Percentiles rank a stretch among this genome's conserved stretches.
These are phyloP conservation scores for Serendipita sp. DNA, from an alignment of 768 basidiomycete genomes.

Conservation along the genomic window DNA sequence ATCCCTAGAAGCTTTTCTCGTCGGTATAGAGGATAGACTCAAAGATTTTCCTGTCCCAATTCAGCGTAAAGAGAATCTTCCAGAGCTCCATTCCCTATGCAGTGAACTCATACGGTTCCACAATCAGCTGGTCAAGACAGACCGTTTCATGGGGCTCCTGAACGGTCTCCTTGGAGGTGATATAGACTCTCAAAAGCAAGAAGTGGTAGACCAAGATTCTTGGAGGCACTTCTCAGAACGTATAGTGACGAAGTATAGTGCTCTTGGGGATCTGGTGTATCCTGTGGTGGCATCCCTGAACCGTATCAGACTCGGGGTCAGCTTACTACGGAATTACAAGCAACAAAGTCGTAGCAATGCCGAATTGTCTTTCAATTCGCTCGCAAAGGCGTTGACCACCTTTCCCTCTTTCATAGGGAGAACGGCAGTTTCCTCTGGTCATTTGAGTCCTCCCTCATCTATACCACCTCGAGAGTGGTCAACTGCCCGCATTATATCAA, in stretches of 20 bases:
- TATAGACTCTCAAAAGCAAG: neutral
- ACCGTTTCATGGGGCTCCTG: neutral
- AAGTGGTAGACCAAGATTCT: neutral
- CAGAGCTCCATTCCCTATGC: constrained; percentile 19
- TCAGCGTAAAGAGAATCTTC: neutral
- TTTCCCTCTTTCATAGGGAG: neutral
- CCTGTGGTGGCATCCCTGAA: neutral
- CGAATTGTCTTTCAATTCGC: neutral
- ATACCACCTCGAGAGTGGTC: neutral
- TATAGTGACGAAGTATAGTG: neutral
- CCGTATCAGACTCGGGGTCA: neutral
- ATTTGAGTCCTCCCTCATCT: neutral
- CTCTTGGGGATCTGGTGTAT: neutral
- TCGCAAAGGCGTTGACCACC: neutral
- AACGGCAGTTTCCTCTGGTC: neutral
- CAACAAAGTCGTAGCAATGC: neutral
- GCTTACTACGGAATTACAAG: neutral
- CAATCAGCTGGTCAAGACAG: constrained; percentile 27
- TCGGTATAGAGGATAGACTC: constrained; percentile 3
- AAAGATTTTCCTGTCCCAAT: neutral
- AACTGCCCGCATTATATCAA: neutral
- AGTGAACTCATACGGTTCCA: constrained; percentile 52
- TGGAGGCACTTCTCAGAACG: neutral
- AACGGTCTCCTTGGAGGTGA: neutral
- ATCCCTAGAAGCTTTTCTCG: constrained; percentile 23